Base-by-base conservation (phyloP, 2,329 filamentous ascomycete genomes). In the Aureobasidium sp. region DNA sequence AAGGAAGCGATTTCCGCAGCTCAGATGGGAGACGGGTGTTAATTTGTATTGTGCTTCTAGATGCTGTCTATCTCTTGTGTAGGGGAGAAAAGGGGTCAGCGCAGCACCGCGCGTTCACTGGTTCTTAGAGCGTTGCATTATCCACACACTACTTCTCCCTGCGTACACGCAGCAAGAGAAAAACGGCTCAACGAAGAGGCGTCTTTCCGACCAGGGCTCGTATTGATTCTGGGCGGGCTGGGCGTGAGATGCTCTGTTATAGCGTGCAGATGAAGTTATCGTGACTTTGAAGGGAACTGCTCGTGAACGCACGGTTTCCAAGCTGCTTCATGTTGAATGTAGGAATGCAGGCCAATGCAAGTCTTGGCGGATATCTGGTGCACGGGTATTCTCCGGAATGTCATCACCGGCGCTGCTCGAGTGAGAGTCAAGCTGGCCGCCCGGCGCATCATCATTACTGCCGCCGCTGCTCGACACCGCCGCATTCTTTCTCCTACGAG, bases 361-460 rank as follows among this genome's bases (percentile, higher is more conserved):
- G 48, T 52, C 49, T 52, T 52, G 49, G 49, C 49, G 27, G 14
- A n/a, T 17, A 19, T 33, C 12, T 33, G 31, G 47, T 35, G 47
- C 47, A 35, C 50, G 50, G 50, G 15, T 27, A 31, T 54, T 54
- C 49, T 40, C 37, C 50, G 50, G 50, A 19, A 54, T 54, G 50
- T 54, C 50, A 54, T 54, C 50, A 54, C 37, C 27, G 24, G 42
- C 50, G 35, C 33, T 19, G 7, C 39, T 6, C 15, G 12, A 37
- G 50, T 31, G 50, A 40, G 37, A 40, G 50, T 54, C 50, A 42
- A 54, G 50, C 50, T 54, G 37, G 50, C 35, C 50, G 35, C 22
- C 35, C 50, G 37, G 37, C 15, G 50, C 37, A 40, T 40, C 37
- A 54, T 42, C 45, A 31, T 48, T 48, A 24, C 24, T 53, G 33